Conservation (phyloP, 2,329 filamentous ascomycete genomes). For the Ophiostoma sp. region DNA sequence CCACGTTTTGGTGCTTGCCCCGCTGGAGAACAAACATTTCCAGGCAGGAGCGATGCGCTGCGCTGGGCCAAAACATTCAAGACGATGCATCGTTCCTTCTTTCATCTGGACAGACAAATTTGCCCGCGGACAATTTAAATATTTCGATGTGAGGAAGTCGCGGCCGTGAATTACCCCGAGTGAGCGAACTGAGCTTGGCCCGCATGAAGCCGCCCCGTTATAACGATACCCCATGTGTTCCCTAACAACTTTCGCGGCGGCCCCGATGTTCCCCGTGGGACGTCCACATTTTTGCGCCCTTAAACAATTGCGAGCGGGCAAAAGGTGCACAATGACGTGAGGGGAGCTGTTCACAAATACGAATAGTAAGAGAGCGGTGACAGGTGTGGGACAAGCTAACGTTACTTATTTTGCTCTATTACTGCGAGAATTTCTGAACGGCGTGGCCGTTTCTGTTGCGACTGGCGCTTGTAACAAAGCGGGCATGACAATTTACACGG, state of each 20-base stretch:
- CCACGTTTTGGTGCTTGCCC: conserved; percentile 19
- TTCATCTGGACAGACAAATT: not conserved
- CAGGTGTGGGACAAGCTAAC: not conserved
- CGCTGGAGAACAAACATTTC: not conserved
- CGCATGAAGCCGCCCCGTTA: not conserved
- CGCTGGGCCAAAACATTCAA: not conserved
- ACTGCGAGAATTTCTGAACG: conserved; percentile 15
- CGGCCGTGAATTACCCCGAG: not conserved
- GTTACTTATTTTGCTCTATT: not conserved
- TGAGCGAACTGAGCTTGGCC: not conserved
- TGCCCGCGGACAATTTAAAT: not conserved
- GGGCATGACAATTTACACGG: not conserved
- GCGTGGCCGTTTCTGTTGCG: not conserved
- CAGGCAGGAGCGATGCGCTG: conserved; percentile 1
- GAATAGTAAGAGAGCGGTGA: not conserved
- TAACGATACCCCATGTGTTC: not conserved
- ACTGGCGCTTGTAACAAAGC: conserved; percentile 5
- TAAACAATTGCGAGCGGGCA: not conserved
- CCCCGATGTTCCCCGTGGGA: not conserved
- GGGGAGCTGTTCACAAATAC: not conserved
- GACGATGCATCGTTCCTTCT: not conserved
- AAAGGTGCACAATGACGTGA: not conserved
- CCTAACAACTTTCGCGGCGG: not conserved
- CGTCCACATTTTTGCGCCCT: not conserved
- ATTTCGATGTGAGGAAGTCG: not conserved